Conservation (phyloP, 1,284 basidiomycete genomes). For the Ceratobasidium sp. region DNA sequence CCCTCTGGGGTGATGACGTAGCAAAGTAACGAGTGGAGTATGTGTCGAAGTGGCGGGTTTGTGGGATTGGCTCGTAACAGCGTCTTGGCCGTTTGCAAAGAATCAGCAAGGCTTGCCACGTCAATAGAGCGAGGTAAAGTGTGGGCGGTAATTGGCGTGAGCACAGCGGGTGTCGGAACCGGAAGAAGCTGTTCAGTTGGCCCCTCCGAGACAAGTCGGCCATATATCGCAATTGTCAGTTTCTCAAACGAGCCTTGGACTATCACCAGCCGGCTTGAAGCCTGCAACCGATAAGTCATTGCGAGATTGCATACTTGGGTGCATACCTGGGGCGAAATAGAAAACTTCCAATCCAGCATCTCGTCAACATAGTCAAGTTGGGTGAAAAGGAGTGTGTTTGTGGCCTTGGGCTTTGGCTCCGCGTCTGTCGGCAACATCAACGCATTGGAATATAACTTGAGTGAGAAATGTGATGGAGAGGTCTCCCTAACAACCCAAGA, state of each 20-base stretch:
- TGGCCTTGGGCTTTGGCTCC: slow-evolving; percentile 69
- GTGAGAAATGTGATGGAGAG: slow-evolving; percentile 76
- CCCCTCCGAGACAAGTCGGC: slow-evolving; percentile 64
- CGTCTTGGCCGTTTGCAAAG: slow-evolving; percentile 31
- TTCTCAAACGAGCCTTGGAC: slow-evolving; percentile 76
- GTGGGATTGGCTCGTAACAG: slow-evolving; percentile 68
- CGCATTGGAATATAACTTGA: slow-evolving; percentile 80
- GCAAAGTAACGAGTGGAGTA: slow-evolving; percentile 38
- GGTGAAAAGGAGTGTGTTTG: slow-evolving; percentile 79
- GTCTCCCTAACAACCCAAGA: slow-evolving; percentile 65
- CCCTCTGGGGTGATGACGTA: slow-evolving; percentile 41
- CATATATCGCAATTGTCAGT: slow-evolving; percentile 78
- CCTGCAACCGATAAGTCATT: slow-evolving; percentile 60
- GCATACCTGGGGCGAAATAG: slow-evolving; percentile 74
- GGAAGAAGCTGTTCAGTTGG: slow-evolving; percentile 28
- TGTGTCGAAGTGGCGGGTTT: slow-evolving; percentile 61
- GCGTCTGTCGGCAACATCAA: slow-evolving; percentile 62
- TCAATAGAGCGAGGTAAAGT: slow-evolving; percentile 30
- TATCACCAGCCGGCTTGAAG: slow-evolving; percentile 81
- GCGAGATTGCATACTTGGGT: slow-evolving; percentile 34
- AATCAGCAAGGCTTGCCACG: slow-evolving; percentile 19
- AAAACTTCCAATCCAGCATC: slow-evolving; percentile 73
- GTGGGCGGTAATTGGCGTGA: background rate
- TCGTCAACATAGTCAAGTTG: slow-evolving; percentile 78
- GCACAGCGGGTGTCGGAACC: background rate